These are phyloP conservation scores for Malus domestica DNA, from an alignment of 306 rosid species.

Conservation along the genomic window ASM211411v1 NC_041793.1:27410001-27410500, in stretches of 20 bases:
- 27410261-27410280: neutral
- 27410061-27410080: no score
- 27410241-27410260: neutral
- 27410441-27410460: no score
- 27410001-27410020: neutral
- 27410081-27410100: neutral
- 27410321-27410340: slow-evolving; percentile 1
- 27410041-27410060: neutral
- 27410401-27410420: neutral
- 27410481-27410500: no score
- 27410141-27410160: slow-evolving; percentile 8
- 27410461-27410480: no score
- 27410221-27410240: slow-evolving; percentile 5
- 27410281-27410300: slow-evolving; percentile 15
- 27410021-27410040: neutral
- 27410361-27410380: neutral
- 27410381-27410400: neutral
- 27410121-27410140: neutral
- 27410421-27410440: neutral
- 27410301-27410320: slow-evolving; percentile 15
- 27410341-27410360: slow-evolving; percentile 23
- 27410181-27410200: slow-evolving; percentile 41
- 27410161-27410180: slow-evolving; percentile 36
- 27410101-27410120: neutral
- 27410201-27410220: slow-evolving; percentile 25